Percentiles rank a stretch among this genome's conserved stretches.
These are phyloP conservation scores for Austroboletus sp. DNA, from an alignment of 1,284 basidiomycete genomes.

Conservation along the genomic window DNA sequence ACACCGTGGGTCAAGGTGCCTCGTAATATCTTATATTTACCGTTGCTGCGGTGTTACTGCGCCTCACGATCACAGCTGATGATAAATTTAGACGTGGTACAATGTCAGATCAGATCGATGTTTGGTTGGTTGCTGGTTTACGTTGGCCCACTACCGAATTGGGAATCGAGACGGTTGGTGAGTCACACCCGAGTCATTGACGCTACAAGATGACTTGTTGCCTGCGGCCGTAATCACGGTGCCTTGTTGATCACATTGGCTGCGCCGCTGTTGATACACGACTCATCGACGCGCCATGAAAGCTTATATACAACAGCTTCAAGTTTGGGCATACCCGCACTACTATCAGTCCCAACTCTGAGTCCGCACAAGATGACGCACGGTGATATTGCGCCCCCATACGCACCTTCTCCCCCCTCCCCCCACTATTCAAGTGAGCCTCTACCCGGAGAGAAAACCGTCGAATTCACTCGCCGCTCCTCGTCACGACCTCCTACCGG, in stretches of 20 bases:
- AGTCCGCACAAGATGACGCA: slow-evolving; percentile 11
- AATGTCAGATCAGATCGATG: not conserved
- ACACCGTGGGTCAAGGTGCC: no score
- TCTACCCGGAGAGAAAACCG: slow-evolving; percentile 24
- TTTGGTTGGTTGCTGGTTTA: not conserved
- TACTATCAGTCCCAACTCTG: not conserved
- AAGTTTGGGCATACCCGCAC: not conserved
- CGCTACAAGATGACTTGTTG: not conserved
- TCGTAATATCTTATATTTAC: not conserved
- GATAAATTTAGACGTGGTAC: not conserved
- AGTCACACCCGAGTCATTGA: not conserved
- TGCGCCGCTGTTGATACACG: not conserved
- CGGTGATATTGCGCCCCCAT: slow-evolving; percentile 13
- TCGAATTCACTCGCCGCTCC: slow-evolving; percentile 15
- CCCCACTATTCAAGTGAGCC: slow-evolving; percentile 24
- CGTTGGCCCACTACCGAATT: not conserved
- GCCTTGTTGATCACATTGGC: not conserved
- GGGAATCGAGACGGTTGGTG: not conserved
- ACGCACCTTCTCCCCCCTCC: slow-evolving; percentile 22
- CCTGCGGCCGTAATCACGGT: not conserved
- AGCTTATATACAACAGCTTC: slow-evolving; percentile 1
- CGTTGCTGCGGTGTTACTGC: not conserved
- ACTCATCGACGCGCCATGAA: not conserved
- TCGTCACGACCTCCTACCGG: slow-evolving; percentile 10
- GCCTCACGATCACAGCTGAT: not conserved